Base-by-base conservation (phyloP, 202 grass and related monocot species). In the Eragrostis tef region DNA sequence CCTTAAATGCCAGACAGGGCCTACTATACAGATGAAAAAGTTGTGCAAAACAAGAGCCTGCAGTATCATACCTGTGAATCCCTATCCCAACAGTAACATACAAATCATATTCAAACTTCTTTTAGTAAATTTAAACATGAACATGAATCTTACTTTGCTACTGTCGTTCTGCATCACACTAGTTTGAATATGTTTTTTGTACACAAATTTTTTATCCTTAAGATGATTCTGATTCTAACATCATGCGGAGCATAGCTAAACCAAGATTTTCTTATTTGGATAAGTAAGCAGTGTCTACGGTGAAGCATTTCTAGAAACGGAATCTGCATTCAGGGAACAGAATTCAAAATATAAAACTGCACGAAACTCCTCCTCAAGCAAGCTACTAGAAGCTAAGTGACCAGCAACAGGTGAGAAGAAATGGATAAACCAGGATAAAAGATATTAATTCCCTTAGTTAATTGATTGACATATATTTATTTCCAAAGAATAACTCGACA, bases 401-500 rank as follows among this genome's bases (percentile, higher is more conserved):
- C 24, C 44, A 70, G 41, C 72, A 72, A 89, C 81, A 71, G 57
- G 66, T 66, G 42, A 2, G 8, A 81, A 22, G 46, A 41, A 26
- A 10, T 22, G 27, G 50, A 41, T 7, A 26, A 76, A 70, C 31
- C 57, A 64, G 4, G 73, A 76, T 65, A 48, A 69, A 74, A 69
- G 58, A 63, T 69, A 39, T 72, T 29, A 79, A 89, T 57, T 54
- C 39, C 10, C 19, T 31, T 59, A 26, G 51, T 21, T 65, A 73
- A 67, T 74, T 57, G 12, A 86, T 11, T 59, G 67, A 64, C n/a
- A 11, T 31, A 31, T 31, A 58, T 5, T n/a, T 1, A n/a, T 22
- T 67, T 22, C 24, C 13, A 11, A 67, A 79, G 50, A 67, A 29
- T 67, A 84, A 36, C 61, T 83, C 24, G 0, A 70, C 24, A 72